These are phyloP conservation scores for Pythium dissimile DNA, from an alignment of 352 stramenopile genomes.

Conservation along the genomic window DNA sequence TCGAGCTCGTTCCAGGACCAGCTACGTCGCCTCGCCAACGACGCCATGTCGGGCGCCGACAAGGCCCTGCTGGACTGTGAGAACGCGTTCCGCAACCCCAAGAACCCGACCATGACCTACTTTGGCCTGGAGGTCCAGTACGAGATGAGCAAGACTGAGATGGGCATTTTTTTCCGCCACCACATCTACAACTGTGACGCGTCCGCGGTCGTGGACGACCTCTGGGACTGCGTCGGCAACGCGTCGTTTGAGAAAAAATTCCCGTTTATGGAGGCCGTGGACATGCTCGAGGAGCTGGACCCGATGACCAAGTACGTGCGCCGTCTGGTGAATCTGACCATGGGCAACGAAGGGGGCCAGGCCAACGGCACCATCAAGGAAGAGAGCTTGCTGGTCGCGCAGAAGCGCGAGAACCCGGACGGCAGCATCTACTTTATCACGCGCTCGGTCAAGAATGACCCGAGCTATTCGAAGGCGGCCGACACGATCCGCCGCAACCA, in stretches of 20 bases:
- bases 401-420: constrained; percentile 78
- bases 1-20: constrained; percentile 80
- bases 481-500: constrained; percentile 76
- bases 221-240: constrained; percentile 78
- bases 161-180: constrained; percentile 85
- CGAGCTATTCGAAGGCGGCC: constrained; percentile 54
- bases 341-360: constrained; percentile 64
- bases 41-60: constrained; percentile 54
- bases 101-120: constrained; percentile 88
- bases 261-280: constrained; percentile 70
- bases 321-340: constrained; percentile 75
- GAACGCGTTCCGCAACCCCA: constrained; percentile 69
- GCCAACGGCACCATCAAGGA: constrained; percentile 81
- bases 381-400: constrained; percentile 67
- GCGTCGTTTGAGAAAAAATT: constrained; percentile 80
- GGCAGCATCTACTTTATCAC: constrained; percentile 70
- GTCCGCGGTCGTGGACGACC: constrained; percentile 59
- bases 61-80: constrained; percentile 75
- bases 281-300: constrained; percentile 75
- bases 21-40: constrained; percentile 55
- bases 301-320: constrained; percentile 79
- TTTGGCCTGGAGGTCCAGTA: constrained; percentile 88
- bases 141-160: constrained; percentile 84
- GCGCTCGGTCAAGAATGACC: constrained; percentile 62
- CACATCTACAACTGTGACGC: constrained; percentile 80